Evolutionary conservation across 1,284 basidiomycete species (phyloP), one percentile per base, ranked within the genome.

Genomic region (Pascua guehoae): DNA sequence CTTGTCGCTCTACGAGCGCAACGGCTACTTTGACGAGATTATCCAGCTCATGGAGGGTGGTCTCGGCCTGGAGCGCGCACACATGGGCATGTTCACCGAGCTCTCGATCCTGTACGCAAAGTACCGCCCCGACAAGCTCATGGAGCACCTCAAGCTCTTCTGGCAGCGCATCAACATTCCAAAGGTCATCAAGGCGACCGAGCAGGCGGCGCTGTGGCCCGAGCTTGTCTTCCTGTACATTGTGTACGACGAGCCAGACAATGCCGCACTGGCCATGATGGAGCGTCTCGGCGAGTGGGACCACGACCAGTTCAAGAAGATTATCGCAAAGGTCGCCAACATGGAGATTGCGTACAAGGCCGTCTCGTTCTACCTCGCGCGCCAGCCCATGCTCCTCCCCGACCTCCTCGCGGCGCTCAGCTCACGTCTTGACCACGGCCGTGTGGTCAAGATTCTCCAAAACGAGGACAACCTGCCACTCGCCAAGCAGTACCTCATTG

Each of bases 61-160:
- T 68, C 80, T 98, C 57, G 97, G 91, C 70, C 80, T 98, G 65
- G 95, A 98, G 79, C 86, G 95, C 52, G 95, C 95, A 18, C 94
- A 98, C 72, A 89, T 90, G 82, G 76, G 76, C 56, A 76, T 79
- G 74, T 78, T 78, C 68, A 78, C 96, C 14, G 95, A 98, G 75
- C 83, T 98, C 46, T 85, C 92, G n/a, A 88, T 92, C 57, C 80
- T 98, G 46, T 88, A 98, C 72, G 93, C 93, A 83, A 98, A 97
- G 80, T 98, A 98, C 80, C 85, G 86, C 70, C 95, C 96, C 1
- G 89, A 90, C 69, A 93, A 92, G 78, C 81, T 99, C 60, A 97
- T 98, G 95, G 96, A 98, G 74, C 94, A 98, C 79, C 83, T 99
- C 63, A 98, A 95, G 79, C 84, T 98, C 48, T 98, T 97, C 79